Base-by-base conservation (phyloP, 2,329 filamentous ascomycete genomes). In the Plenodomus biglobosus region DNA sequence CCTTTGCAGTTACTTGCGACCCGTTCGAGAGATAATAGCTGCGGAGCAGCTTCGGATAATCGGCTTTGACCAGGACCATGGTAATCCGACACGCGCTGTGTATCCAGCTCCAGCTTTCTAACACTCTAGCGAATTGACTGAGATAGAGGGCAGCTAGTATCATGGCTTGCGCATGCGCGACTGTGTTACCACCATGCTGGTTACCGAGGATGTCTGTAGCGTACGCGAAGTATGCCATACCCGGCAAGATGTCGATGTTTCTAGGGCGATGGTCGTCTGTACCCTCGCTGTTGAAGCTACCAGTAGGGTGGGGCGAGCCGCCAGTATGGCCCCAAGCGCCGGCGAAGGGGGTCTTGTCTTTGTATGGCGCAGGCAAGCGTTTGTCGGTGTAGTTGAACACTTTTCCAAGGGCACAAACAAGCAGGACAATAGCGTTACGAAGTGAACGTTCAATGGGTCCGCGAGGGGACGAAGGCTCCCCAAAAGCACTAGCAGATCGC, bases 101-200 rank as follows among this genome's bases (percentile, higher is more conserved):
- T 51, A 86, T 85, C 82, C 84, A 87, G 48, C 78, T 82, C 76
- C 84, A 92, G 64, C 92, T 97, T 66, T 96, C 90, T 59, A 96
- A 78, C 0, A 95, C 88, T 40, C 92, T 83, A 0, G 86, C 92
- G 20, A 96, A 76, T 68, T 97, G 94, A 2, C 90, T 91, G 54
- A 92, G 86, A 67, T 96, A 99, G 4, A 99, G 75, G 2, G 90
- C 90, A 15, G 90, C 90, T 39, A 97, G 80, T 19, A 97, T 83
- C 59, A 86, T 85, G 7, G 88, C 89, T 69, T 96, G 92, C 3
- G 95, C 89, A 65, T 94, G 87, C 56, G 87, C 85, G 49, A 97
- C 78, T 37, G 88, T 88, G 52, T 87, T 88, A 1, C 87, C 87
- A 11, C 88, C 92, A 30, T 85, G 80, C 42, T 94, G 85, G 49